A percentile compares a stretch with the other conserved stretches of the same genome.
Conservation (phyloP, 805 yeast species). For the Yarrowia sp. region DNA sequence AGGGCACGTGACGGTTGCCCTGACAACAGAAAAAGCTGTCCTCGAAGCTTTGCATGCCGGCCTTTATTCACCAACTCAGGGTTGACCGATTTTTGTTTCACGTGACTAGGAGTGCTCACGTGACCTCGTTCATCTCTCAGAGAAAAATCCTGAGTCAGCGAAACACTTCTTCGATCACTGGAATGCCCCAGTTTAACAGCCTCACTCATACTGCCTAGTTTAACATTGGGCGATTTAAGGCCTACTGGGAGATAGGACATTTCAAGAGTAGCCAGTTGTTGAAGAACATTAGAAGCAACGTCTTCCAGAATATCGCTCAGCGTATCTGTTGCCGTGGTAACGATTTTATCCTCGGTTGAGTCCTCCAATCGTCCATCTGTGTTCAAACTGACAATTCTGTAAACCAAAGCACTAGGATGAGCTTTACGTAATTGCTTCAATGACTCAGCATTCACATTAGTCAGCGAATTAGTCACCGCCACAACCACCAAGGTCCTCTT, state of each 20-base stretch:
- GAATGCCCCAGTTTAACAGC: conserved; percentile 3
- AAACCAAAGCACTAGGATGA: conserved; percentile 41
- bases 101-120: neutral
- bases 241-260: conserved; percentile 11
- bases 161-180: neutral
- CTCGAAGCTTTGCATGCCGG: conserved; percentile 24
- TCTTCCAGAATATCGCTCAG: conserved; percentile 3
- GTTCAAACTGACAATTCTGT: neutral
- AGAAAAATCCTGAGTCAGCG: neutral
- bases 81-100: neutral
- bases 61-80: conserved; percentile 14
- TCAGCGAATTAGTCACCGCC: conserved; percentile 45
- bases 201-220: conserved; percentile 34
- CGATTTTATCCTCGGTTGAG: neutral
- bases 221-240: conserved; percentile 33
- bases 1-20: conserved; percentile 76
- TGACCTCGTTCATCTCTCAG: neutral
- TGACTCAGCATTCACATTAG: conserved; percentile 28
- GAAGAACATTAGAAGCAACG: neutral
- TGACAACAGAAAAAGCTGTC: conserved; percentile 59
- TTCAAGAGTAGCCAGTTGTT: conserved; percentile 9
- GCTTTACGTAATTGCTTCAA: conserved; percentile 34
- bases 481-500: conserved; percentile 61
- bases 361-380: conserved; percentile 4
- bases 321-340: conserved; percentile 3